phyloP scores from a whole-genome alignment of 495 filamentous ascomycete species.

The Alectoria sarmentosa region DNA sequence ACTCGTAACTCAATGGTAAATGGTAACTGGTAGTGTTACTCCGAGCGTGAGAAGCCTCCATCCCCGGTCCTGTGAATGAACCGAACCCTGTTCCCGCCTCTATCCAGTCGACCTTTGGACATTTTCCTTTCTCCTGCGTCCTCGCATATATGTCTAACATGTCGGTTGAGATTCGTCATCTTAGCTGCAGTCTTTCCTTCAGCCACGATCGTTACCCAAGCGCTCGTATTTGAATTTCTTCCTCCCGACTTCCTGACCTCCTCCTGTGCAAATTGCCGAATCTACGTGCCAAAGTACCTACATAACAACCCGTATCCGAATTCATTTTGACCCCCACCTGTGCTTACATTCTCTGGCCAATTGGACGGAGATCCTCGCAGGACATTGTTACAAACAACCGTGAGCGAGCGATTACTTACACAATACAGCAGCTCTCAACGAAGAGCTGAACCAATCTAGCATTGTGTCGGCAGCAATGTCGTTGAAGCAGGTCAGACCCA shows the following conservation, averaged over 20 bases:
- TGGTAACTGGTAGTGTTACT: too few species aligned
- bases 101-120: too few species aligned
- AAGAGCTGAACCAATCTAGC: not conserved
- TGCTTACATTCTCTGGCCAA: not conserved
- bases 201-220: not conserved
- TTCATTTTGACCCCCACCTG: not conserved
- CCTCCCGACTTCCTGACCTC: not conserved
- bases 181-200: not conserved
- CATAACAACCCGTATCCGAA: not conserved
- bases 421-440: not conserved
- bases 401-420: not conserved
- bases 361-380: not conserved
- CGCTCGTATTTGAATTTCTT: not conserved
- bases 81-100: conserved; percentile 1
- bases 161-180: not conserved
- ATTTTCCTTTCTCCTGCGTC: not conserved
- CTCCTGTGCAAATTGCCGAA: not conserved
- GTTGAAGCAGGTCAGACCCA: conserved; percentile 60
- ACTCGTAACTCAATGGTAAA: not conserved
- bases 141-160: not conserved
- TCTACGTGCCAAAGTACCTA: not conserved
- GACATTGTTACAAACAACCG: not conserved
- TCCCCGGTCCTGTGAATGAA: not conserved
- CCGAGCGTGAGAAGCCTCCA: too few species aligned
- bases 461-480: conserved; percentile 45